Evolutionary conservation across 148 eudicot species (phyloP).

Genomic region (Suaeda aralocaspica): DNA sequence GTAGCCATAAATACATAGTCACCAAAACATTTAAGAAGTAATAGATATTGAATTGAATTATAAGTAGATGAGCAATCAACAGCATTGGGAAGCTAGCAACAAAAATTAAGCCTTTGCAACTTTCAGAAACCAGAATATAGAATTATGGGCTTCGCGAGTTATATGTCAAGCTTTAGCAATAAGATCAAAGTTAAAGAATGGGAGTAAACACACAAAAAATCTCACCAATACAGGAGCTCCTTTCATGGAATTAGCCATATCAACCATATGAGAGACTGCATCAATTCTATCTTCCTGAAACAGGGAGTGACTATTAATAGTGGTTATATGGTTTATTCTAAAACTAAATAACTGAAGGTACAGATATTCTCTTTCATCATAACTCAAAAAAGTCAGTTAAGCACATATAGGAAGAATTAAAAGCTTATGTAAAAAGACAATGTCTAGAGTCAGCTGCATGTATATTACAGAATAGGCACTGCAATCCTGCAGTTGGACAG

Average conservation of each 20-base stretch:
- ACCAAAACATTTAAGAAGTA: not conserved
- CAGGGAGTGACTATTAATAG: not conserved
- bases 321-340: not conserved
- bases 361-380: not conserved
- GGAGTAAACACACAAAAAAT: not conserved
- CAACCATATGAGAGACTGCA: conserved; percentile 8
- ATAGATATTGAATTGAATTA: not conserved
- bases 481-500: not conserved
- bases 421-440: not conserved
- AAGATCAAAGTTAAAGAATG: not conserved
- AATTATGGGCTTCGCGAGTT: not conserved
- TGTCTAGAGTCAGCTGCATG: not conserved
- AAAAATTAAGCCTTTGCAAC: not conserved
- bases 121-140: not conserved
- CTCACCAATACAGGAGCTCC: conserved; percentile 17
- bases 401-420: not conserved
- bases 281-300: conserved; percentile 12
- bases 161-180: too few relatives aligned
- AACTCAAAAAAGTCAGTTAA: not conserved
- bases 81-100: not conserved
- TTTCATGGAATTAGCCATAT: not conserved
- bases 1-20: not conserved
- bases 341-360: not conserved
- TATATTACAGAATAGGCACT: not conserved
- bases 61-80: not conserved